Base-by-base conservation (phyloP, 352 stramenopile genomes). In the Globisporangium takayamanum region DNA sequence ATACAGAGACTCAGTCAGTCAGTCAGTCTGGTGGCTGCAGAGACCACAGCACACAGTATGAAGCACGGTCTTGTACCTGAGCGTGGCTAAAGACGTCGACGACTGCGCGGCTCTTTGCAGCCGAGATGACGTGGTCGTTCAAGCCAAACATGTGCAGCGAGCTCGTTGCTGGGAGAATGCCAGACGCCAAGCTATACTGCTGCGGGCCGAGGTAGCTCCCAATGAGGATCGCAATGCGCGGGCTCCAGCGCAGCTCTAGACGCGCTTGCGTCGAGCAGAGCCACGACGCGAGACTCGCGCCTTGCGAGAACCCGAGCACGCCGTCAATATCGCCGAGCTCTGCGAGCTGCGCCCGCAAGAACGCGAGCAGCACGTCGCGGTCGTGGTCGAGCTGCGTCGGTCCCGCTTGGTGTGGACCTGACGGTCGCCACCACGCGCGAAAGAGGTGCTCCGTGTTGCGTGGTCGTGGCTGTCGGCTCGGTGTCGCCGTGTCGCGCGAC, bases 291-390 rank as follows among this genome's bases (percentile, higher is more conserved):
- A 94, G 66, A 55, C 70, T 88, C 18, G 84, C 84, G 41, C 84
- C 84, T 62, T 94, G 84, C 3, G 82, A 92, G 60, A 94, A 94
- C 4, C 84, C 84, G n/a, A 94, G 57, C 5, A 94, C 80, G 37
- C 75, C 83, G 53, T 94, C 84, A 18, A 92, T 66, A 1, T 84
- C 66, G 50, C 82, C 81, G 3, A 89, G 50, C 51, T 83, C 70
- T 4, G 68, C 55, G 30, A 94, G 63, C 46, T 87, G 80, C 25
- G 68, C 62, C 18, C 75, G 76, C 54, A 94, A 46, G 53, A 86
- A 89, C 10, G 56, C 45, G 56, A 94, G 42, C 26, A 91, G 67
- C 22, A 85, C 64, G 20, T 74, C 66, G 25, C 79, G 70, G 52
- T 89, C 81, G 18, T 70, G 63, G 20, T 78, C 69, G 53, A 92